Evolutionary conservation across 306 rosid genomes (phyloP).

Genomic region (Mimosa bimucronata): DNA sequence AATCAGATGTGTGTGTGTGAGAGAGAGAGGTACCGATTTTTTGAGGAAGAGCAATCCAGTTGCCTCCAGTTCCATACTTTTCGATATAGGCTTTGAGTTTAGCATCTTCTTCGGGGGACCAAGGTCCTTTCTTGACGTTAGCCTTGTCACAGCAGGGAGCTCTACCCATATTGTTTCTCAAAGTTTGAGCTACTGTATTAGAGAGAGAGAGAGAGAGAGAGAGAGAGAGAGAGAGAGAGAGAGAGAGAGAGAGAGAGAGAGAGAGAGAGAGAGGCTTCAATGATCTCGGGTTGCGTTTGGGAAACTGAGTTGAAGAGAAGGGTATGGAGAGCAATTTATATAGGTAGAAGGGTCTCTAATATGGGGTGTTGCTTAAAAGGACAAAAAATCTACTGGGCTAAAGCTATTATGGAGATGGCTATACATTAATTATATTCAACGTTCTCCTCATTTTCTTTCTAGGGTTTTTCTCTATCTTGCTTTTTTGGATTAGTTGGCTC

Average conservation of each 20-base stretch:
- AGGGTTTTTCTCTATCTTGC: conserved; percentile 53
- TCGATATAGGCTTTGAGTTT: conserved; percentile 39
- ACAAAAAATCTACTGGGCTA: conserved; percentile 57
- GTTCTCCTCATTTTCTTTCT: conserved; percentile 27
- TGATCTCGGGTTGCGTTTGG: conserved; percentile 30
- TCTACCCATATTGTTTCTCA: conserved; percentile 42
- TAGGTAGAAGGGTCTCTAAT: conserved; percentile 57
- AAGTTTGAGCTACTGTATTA: neutral
- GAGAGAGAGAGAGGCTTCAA: neutral
- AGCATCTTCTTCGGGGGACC: conserved; percentile 39
- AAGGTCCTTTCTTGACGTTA: conserved; percentile 45
- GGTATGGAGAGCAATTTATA: conserved; percentile 68
- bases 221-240: neutral
- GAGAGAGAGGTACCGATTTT: conserved; percentile 35
- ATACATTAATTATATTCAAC: neutral
- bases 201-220: neutral
- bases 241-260: neutral
- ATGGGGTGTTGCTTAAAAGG: conserved; percentile 57
- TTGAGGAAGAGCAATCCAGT: conserved; percentile 44
- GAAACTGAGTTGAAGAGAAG: conserved; percentile 54
- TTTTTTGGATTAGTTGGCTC: conserved; percentile 88
- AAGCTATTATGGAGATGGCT: neutral
- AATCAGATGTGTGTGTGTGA: neutral
- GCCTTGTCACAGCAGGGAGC: conserved; percentile 50
- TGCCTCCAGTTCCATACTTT: conserved; percentile 39